phyloP scores from a whole-genome alignment of 345 rosid genomes.

The Syzygium jambos region DNA sequence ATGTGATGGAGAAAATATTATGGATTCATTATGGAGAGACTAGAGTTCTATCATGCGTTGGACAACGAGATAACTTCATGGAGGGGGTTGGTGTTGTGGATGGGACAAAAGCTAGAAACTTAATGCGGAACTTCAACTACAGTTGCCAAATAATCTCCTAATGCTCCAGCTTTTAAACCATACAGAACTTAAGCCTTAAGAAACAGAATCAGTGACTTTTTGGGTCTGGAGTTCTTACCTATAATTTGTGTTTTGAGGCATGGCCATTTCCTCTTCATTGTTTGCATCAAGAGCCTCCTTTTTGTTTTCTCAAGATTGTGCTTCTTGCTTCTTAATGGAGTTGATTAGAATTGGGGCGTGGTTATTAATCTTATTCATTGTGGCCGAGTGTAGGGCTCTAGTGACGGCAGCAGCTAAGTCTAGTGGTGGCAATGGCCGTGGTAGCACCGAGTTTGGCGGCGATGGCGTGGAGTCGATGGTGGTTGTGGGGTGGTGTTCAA shows the following conservation, averaged over 20 bases:
- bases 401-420: not conserved
- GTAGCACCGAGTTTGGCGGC: not conserved
- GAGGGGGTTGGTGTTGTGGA: not conserved
- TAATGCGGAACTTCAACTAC: not conserved
- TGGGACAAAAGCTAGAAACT: not conserved
- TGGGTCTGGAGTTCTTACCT: not conserved
- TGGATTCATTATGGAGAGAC: not conserved
- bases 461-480: not conserved
- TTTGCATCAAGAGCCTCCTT: not conserved
- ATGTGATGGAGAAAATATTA: no score
- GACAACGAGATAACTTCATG: not conserved
- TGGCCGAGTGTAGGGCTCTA: not conserved
- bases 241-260: not conserved
- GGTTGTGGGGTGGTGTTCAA: not conserved
- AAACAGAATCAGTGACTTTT: not conserved
- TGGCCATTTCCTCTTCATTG: not conserved
- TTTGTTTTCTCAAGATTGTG: not conserved
- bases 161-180: not conserved
- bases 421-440: not conserved
- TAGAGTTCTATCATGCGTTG: not conserved
- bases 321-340: not conserved
- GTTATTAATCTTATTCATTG: not conserved
- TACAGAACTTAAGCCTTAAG: not conserved
- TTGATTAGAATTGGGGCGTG: not conserved
- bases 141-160: not conserved